Percentiles rank a stretch among this genome's conserved stretches.
Evolutionary conservation across 2,329 filamentous ascomycete genomes (phyloP).

Genomic region (Venturia aucupariae): DNA sequence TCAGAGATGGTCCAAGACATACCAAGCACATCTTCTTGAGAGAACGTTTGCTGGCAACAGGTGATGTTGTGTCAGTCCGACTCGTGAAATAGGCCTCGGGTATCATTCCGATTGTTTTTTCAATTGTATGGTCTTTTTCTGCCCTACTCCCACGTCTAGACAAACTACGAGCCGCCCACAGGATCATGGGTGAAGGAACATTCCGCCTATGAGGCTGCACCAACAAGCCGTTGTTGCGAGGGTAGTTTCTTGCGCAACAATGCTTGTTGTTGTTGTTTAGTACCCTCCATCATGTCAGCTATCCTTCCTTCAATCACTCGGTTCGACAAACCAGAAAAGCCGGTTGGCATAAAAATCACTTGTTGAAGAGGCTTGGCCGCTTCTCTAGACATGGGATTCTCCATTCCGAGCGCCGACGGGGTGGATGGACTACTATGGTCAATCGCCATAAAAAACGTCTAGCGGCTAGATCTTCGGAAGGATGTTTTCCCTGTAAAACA

Average conservation of each 20-base stretch:
- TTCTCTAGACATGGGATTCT: neutral
- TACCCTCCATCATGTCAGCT: too few species aligned
- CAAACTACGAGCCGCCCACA: neutral
- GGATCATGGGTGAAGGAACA: neutral
- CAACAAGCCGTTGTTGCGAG: neutral
- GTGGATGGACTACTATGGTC: neutral
- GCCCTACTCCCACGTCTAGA: neutral
- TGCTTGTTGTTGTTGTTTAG: neutral
- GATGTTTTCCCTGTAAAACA: too few species aligned
- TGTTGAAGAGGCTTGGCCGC: neutral
- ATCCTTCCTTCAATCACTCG: neutral
- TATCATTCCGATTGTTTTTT: neutral
- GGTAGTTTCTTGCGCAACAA: neutral
- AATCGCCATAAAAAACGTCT: too few species aligned
- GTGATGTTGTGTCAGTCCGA: neutral
- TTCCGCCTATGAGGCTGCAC: neutral
- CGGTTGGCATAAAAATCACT: neutral
- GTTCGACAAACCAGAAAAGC: neutral
- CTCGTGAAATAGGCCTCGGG: neutral
- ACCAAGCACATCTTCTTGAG: neutral
- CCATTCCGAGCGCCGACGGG: neutral
- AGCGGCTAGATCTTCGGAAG: too few species aligned
- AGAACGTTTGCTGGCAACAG: neutral
- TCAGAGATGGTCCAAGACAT: neutral
- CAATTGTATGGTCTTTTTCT: neutral